Percentiles rank a stretch among this genome's conserved stretches.
Evolutionary conservation across 108 stramenopile genomes (phyloP).

Genomic region (Pseudonitzschia delicatissima): DNA sequence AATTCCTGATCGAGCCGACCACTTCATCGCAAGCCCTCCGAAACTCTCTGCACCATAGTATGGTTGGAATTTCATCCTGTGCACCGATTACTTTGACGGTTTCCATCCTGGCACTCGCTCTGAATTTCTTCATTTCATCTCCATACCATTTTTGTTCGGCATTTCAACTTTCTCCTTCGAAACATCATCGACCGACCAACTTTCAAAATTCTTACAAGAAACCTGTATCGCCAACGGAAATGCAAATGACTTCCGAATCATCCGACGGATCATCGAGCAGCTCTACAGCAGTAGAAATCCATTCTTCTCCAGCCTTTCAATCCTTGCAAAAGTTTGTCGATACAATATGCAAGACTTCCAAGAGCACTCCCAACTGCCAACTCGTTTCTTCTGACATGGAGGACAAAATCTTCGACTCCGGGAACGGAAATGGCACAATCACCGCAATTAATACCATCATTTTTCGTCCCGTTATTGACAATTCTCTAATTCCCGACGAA

Average conservation of each 20-base stretch:
- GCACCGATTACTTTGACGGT: too few relatives aligned
- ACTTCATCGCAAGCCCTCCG: too few relatives aligned
- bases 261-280: too few relatives aligned
- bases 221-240: neutral
- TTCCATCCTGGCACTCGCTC: too few relatives aligned
- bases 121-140: too few relatives aligned
- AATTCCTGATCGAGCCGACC: too few relatives aligned
- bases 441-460: constrained; percentile 3
- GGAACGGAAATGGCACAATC: constrained; percentile 2
- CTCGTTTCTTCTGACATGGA: neutral
- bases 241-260: neutral
- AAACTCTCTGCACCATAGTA: too few relatives aligned
- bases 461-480: neutral
- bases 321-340: neutral
- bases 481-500: neutral
- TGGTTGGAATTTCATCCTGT: too few relatives aligned
- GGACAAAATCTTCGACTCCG: neutral
- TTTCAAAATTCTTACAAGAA: neutral
- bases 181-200: neutral
- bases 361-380: neutral
- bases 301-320: neutral
- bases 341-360: neutral
- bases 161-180: neutral
- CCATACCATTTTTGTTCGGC: neutral
- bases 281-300: neutral